These are phyloP conservation scores for Vigna unguiculata DNA, from an alignment of 306 rosid genomes.

Conservation along the genomic window DNA sequence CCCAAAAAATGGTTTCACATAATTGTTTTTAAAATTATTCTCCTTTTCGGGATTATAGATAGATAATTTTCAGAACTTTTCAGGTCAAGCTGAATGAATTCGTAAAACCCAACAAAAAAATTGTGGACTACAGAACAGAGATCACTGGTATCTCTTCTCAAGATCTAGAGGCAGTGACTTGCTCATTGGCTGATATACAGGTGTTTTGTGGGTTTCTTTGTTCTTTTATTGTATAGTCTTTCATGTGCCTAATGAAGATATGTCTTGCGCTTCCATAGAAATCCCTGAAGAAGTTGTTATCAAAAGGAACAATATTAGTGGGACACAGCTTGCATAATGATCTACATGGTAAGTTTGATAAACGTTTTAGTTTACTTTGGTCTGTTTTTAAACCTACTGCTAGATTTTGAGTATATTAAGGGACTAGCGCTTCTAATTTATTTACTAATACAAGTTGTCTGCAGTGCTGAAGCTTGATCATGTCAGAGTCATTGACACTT, in stretches of 20 bases:
- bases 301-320: constrained; percentile 70
- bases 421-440: constrained; percentile 17
- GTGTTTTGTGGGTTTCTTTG: constrained; percentile 50
- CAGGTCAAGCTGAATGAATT: constrained; percentile 81
- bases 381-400: constrained; percentile 12
- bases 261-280: constrained; percentile 55
- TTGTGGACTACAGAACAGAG: constrained; percentile 76
- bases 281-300: constrained; percentile 64
- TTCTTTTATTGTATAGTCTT: constrained; percentile 19
- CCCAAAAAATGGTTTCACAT: constrained; percentile 17
- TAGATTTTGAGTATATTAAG: constrained; percentile 24
- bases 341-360: constrained; percentile 61
- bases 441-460: constrained; percentile 37
- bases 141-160: constrained; percentile 76
- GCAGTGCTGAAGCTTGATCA: constrained; percentile 81
- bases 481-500: constrained; percentile 81
- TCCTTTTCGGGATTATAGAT: background rate
- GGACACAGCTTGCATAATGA: constrained; percentile 93
- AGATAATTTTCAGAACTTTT: constrained; percentile 45
- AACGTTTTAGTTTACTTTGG: constrained; percentile 4
- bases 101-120: constrained; percentile 68
- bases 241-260: constrained; percentile 33
- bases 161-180: constrained; percentile 67
- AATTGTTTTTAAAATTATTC: constrained; percentile 24
- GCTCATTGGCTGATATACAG: constrained; percentile 78